A percentile compares a stretch with the other conserved stretches of the same genome.
Conservation (phyloP, 2,329 filamentous ascomycete species). For the Aquanectria penicillioides region DNA sequence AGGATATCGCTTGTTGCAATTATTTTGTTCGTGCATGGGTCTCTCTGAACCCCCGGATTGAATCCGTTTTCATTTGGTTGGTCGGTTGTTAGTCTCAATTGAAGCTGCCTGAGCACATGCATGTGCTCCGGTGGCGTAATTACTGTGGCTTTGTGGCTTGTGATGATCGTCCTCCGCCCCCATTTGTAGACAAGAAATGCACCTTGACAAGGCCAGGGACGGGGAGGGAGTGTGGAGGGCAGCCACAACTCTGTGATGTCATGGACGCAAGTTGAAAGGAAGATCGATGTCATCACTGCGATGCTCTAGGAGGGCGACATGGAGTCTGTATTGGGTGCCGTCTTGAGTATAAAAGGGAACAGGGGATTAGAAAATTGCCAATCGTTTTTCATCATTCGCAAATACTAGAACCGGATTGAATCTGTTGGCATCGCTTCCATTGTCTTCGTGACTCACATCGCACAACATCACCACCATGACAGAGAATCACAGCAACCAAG, state of each 20-base stretch:
- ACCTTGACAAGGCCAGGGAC: slow-evolving; percentile 10
- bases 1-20: no score
- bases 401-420: background rate
- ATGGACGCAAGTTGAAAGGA: slow-evolving; percentile 29
- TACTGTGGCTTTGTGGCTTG: no score
- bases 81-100: no score
- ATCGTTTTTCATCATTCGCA: background rate
- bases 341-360: slow-evolving; percentile 29
- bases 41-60: no score
- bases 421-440: no score
- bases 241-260: slow-evolving; percentile 37
- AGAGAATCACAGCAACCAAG: slow-evolving; percentile 40
- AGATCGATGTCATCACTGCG: slow-evolving; percentile 41
- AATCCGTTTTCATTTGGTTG: no score
- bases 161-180: background rate
- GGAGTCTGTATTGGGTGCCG: background rate
- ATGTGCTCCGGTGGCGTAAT: no score
- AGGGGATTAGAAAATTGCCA: background rate
- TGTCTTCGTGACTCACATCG: no score
- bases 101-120: no score
- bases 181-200: background rate
- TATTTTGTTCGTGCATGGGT: no score
- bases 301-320: slow-evolving; percentile 20
- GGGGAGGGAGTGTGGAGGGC: background rate
- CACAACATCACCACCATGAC: slow-evolving; percentile 38